Base-by-base conservation (phyloP, 2,329 filamentous ascomycete genomes). In the Colletotrichum limetticola region DNA sequence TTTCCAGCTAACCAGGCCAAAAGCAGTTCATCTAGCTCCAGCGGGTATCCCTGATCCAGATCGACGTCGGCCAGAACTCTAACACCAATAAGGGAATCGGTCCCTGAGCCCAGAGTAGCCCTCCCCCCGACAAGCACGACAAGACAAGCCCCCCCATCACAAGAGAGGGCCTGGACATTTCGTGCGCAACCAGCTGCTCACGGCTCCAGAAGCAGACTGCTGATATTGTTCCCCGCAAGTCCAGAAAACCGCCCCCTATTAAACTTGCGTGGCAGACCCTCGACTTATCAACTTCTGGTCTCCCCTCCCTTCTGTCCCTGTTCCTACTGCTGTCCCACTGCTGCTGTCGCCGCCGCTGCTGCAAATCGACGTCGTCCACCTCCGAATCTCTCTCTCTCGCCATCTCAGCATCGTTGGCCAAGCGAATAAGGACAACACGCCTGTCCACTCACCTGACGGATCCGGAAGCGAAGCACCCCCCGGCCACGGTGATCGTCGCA, bases 61-160 rank as follows among this genome's bases (percentile, higher is more conserved):
- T 74, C 68, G 68, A 72, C 71, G 57, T 74, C 68, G 68, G 53
- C 62, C 68, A 71, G 71, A 74, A 74, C 71, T 68, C 71, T 74
- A 74, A 72, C 62, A 74, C 68, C 68, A 72, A 63, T 57, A 71
- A 71, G 68, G 71, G 57, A 71, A 71, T 30, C 46, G 37, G 67
- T 73, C 63, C 67, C 67, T 74, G 67, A 60, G 30, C 61, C 62
- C 71, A 60, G 59, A 62, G 24, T 58, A 59, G 35, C 42, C 52
- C 37, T 66, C 37, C 56, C 67, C 61, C 32, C 30, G 14, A 57
- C 46, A 68, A 56, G 53, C 46, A 61, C 64, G 14, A 64, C 59
- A 64, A 68, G 63, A 61, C 59, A 58, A 66, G 53, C 65, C 71
- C 61, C 46, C 46, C 65, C 37, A 49, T 57, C 32, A 37, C 46